Conservation (phyloP, 2,329 filamentous ascomycete species). For the Fusarium aywerte region DNA sequence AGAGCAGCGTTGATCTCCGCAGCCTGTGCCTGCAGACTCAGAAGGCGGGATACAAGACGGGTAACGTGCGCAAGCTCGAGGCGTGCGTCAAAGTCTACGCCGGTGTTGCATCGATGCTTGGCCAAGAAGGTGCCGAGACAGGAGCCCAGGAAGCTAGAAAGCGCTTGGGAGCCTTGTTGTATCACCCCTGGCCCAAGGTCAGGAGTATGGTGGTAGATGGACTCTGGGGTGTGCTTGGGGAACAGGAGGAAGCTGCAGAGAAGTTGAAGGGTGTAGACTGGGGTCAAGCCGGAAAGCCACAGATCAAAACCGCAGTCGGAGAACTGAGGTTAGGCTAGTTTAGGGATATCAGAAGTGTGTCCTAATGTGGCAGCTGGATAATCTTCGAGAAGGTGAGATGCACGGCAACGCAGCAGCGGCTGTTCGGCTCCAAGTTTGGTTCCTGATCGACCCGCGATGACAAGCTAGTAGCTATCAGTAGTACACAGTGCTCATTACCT, state of each 20-base stretch:
- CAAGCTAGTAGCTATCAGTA: slow-evolving; percentile 8
- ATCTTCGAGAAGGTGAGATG: slow-evolving; percentile 8
- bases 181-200: slow-evolving; percentile 85
- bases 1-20: slow-evolving; percentile 58
- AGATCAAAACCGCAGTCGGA: slow-evolving; percentile 57
- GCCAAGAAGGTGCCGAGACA: slow-evolving; percentile 27
- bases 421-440: slow-evolving; percentile 25
- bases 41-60: slow-evolving; percentile 83
- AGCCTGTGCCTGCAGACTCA: slow-evolving; percentile 76
- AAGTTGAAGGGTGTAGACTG: slow-evolving; percentile 66
- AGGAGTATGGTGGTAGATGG: slow-evolving; percentile 69
- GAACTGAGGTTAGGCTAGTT: slow-evolving; percentile 54
- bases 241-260: slow-evolving; percentile 45
- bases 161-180: slow-evolving; percentile 77
- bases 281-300: slow-evolving; percentile 62
- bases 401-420: slow-evolving; percentile 12
- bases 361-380: slow-evolving; percentile 22
- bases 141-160: slow-evolving; percentile 66
- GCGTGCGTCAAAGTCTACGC: slow-evolving; percentile 84
- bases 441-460: slow-evolving; percentile 36
- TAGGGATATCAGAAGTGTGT: slow-evolving; percentile 31
- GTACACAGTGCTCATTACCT: neutral
- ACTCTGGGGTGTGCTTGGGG: slow-evolving; percentile 61
- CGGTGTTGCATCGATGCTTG: slow-evolving; percentile 63
- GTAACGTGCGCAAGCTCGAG: slow-evolving; percentile 83